phyloP scores from a whole-genome alignment of 768 basidiomycete genomes.

The Pleurotus djamor region DNA sequence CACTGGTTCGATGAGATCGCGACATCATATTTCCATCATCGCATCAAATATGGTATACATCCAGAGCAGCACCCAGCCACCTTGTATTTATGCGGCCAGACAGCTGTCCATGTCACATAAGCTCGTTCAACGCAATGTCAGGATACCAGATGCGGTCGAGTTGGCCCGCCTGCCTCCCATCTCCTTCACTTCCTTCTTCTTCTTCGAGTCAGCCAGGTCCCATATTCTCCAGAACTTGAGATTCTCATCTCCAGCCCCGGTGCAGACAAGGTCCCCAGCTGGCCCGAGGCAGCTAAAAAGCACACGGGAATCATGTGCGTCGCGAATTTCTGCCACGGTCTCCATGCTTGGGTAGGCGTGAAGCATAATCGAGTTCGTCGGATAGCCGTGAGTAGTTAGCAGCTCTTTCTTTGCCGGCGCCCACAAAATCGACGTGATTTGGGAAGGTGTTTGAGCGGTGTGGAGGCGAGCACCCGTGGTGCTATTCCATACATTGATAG shows the following conservation, averaged over 20 bases:
- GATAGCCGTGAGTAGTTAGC: slow-evolving; percentile 92
- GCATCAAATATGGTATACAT: neutral
- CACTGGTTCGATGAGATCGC: neutral
- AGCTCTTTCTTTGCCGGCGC: slow-evolving; percentile 87
- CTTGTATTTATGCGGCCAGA: neutral
- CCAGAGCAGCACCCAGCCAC: neutral
- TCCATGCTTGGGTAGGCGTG: slow-evolving; percentile 86
- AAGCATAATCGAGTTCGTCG: slow-evolving; percentile 79
- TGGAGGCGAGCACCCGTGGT: slow-evolving; percentile 92
- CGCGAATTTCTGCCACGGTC: slow-evolving; percentile 79
- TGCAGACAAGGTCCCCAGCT: slow-evolving; percentile 88
- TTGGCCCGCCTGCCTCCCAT: slow-evolving; percentile 35
- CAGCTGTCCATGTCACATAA: neutral
- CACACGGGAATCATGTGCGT: slow-evolving; percentile 92
- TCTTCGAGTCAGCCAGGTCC: slow-evolving; percentile 49
- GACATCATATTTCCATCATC: neutral
- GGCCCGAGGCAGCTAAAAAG: slow-evolving; percentile 85
- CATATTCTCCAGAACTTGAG: slow-evolving; percentile 95
- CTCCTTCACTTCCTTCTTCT: slow-evolving; percentile 50
- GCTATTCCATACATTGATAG: slow-evolving; percentile 87
- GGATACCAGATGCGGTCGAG: slow-evolving; percentile 46
- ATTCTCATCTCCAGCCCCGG: slow-evolving; percentile 93
- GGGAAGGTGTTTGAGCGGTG: slow-evolving; percentile 81
- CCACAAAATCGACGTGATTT: slow-evolving; percentile 91
- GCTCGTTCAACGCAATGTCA: slow-evolving; percentile 19